Conservation (phyloP, 257 asterid genomes). For the Solanum bulbocastanum region DNA sequence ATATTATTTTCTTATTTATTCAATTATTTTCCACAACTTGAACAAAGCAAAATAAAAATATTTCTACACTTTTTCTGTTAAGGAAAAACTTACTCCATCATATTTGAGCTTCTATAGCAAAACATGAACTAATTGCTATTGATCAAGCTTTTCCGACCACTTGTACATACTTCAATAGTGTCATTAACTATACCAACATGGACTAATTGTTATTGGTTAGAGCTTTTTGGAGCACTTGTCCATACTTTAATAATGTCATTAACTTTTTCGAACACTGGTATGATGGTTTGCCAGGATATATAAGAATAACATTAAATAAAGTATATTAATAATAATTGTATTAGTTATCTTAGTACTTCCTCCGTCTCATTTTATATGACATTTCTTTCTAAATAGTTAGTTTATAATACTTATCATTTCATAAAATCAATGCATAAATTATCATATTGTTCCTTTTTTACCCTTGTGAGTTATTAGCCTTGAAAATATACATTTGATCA, state of each 20-base stretch:
- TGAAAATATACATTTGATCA: no score
- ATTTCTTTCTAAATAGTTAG: no score
- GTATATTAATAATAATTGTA: no score
- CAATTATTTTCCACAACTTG: not conserved
- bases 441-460: no score
- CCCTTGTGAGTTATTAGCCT: no score
- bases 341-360: no score
- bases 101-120: not conserved
- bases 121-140: not conserved
- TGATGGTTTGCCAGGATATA: no score
- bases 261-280: not conserved
- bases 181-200: not conserved
- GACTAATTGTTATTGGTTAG: not conserved
- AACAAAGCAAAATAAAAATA: not conserved
- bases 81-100: not conserved
- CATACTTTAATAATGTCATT: not conserved
- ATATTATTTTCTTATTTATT: not conserved
- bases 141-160: not conserved
- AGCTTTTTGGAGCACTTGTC: not conserved
- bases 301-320: no score
- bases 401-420: no score
- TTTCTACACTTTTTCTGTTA: not conserved
- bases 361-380: no score
- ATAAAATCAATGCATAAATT: no score
- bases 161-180: not conserved